phyloP scores from a whole-genome alignment of 2,329 filamentous ascomycete species.

The Coniella lustricola region DNA sequence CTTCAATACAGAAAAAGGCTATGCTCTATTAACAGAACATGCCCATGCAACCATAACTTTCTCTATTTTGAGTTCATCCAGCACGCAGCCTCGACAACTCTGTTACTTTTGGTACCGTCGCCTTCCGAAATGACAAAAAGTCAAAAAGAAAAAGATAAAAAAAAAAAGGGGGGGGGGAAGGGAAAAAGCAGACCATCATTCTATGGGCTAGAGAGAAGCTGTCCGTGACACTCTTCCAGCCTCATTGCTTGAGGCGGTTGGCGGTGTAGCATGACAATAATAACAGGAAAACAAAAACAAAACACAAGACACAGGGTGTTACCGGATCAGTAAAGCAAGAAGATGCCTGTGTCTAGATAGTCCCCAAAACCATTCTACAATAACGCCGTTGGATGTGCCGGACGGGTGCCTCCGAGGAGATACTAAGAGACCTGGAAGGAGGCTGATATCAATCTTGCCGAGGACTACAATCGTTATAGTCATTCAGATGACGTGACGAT shows the following conservation, averaged over 20 bases:
- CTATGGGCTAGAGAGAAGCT: constrained; percentile 1
- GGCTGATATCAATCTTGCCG: background rate
- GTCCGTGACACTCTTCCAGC: background rate
- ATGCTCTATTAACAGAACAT: constrained; percentile 1
- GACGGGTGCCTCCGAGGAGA: constrained; percentile 7
- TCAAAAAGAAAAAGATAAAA: too few species aligned
- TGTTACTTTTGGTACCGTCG: constrained; percentile 10
- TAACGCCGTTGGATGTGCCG: constrained; percentile 15
- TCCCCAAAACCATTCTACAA: constrained; percentile 15
- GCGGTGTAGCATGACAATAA: background rate
- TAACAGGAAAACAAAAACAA: background rate
- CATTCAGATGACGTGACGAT: constrained; percentile 6
- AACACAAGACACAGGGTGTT: constrained; percentile 8
- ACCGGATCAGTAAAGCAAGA: constrained; percentile 12
- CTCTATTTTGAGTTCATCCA: background rate
- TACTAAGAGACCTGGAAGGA: constrained; percentile 3
- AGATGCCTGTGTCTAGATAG: constrained; percentile 15
- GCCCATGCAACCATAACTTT: background rate
- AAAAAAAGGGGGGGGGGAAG: too few species aligned
- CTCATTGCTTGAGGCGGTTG: constrained; percentile 1
- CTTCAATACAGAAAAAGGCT: background rate
- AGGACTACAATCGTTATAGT: background rate
- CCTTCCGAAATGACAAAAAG: background rate
- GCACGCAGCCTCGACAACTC: background rate
- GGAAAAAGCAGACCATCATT: background rate